Base-by-base conservation (phyloP, 495 filamentous ascomycete genomes). In the Xylaria nigripes region DNA sequence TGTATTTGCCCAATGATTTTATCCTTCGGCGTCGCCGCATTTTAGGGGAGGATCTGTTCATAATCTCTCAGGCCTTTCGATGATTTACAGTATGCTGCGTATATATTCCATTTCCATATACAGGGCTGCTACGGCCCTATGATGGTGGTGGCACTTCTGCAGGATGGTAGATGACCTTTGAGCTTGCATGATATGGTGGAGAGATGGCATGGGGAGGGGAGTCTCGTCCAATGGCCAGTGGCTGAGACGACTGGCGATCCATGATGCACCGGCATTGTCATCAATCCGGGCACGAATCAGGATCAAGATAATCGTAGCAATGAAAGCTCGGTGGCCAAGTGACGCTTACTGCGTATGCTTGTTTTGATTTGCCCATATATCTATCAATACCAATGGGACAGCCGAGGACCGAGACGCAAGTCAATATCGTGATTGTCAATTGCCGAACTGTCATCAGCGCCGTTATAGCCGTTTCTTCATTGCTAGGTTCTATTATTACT, bases 201-300 rank as follows among this genome's bases (percentile, higher is more conserved):
- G 44, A 47, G 42, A n/a, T 2, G 43, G 21, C 2, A 40, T 16
- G 15, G 25, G 8, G 50, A 21, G 24, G n/a, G 48, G 23, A 12
- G 12, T 12, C n/a, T 43, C 50, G 32, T 19, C 42, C 45, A 32
- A 27, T 38, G 30, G 40, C 36, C 46, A 55, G 24, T 44, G 46
- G 38, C 24, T 46, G 34, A 34, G 34, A 24, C 32, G 16, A 48
- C 52, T 24, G 47, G 21, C 30, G 45, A 55, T 48, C 10, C 32
- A 32, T 45, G 36, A 54, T 40, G 45, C 52, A 44, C 53, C 53
- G 40, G 25, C 29, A 34, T 48, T 48, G 45, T 48, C 53, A 36
- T 49, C 38, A 55, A 50, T 55, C 53, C 53, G 53, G 53, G 53
- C 53, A 55, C 53, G 53, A 55, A 55, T 55, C 53, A 55, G 53